Percentiles rank a stretch among this genome's conserved stretches.
phyloP scores from a whole-genome alignment of 768 basidiomycete species.

The Boletus pseudopeckii region DNA sequence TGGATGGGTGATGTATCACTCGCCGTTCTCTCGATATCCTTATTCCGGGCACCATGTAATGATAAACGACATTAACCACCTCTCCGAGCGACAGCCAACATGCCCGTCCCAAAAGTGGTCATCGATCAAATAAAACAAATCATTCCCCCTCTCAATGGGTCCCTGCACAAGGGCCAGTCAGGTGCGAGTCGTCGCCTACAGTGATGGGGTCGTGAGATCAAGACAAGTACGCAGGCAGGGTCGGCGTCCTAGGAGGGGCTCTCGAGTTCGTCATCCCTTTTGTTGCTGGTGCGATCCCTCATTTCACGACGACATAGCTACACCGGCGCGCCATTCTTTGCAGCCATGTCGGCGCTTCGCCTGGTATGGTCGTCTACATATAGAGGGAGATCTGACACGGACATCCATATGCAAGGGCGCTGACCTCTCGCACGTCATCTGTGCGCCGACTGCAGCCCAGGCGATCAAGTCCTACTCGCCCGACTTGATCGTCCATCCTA shows the following conservation, averaged over 20 bases:
- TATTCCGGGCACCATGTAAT: background rate
- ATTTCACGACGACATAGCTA: slow-evolving; percentile 53
- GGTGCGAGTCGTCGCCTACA: slow-evolving; percentile 43
- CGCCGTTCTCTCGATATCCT: slow-evolving; percentile 17
- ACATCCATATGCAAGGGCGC: slow-evolving; percentile 57
- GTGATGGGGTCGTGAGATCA: background rate
- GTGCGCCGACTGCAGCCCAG: slow-evolving; percentile 85
- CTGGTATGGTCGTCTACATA: slow-evolving; percentile 46
- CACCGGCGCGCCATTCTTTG: slow-evolving; percentile 96
- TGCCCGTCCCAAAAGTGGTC: slow-evolving; percentile 61
- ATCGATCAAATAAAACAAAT: slow-evolving; percentile 73
- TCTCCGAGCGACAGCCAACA: slow-evolving; percentile 25
- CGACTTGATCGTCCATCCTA: slow-evolving; percentile 95
- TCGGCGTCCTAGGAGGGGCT: slow-evolving; percentile 92
- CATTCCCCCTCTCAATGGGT: slow-evolving; percentile 86
- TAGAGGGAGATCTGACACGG: background rate
- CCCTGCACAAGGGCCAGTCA: slow-evolving; percentile 93
- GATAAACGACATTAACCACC: background rate
- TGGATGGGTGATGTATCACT: slow-evolving; percentile 18
- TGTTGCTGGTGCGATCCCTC: background rate
- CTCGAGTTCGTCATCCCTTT: slow-evolving; percentile 61
- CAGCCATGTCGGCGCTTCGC: slow-evolving; percentile 85
- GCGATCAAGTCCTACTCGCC: slow-evolving; percentile 98
- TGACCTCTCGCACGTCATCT: slow-evolving; percentile 96
- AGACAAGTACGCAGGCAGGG: slow-evolving; percentile 53